These are phyloP conservation scores for Fusarium pseudoanthophilum DNA, from an alignment of 2,329 filamentous ascomycete genomes.

Conservation along the genomic window DNA sequence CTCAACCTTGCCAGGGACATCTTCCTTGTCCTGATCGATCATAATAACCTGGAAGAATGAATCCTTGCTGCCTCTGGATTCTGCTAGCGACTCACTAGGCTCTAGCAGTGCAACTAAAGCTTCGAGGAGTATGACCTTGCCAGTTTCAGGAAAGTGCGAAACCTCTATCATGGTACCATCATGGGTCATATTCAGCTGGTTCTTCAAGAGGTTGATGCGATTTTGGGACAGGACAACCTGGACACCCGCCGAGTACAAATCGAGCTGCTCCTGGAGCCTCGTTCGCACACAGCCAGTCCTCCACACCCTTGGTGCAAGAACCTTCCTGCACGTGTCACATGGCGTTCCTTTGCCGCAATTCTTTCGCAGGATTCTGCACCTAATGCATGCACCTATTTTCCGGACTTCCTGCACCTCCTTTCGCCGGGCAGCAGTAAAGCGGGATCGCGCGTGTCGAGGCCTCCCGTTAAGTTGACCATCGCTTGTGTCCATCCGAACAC, in stretches of 20 bases:
- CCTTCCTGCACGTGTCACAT: constrained; percentile 71
- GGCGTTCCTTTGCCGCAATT: constrained; percentile 72
- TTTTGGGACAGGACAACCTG: constrained; percentile 71
- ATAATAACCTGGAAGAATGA: constrained; percentile 59
- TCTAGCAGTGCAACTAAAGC: constrained; percentile 49
- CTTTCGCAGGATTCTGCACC: constrained; percentile 73
- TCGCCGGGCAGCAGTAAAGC: constrained; percentile 67
- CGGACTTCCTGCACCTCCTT: constrained; percentile 74
- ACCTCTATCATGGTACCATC: constrained; percentile 64
- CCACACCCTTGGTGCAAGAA: constrained; percentile 73
- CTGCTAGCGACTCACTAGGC: constrained; percentile 51
- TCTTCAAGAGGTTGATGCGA: constrained; percentile 66
- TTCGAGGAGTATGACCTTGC: constrained; percentile 55
- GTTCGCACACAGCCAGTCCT: constrained; percentile 71
- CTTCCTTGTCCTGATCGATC: constrained; percentile 70
- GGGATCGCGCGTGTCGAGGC: constrained; percentile 64
- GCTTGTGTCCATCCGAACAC: constrained; percentile 64
- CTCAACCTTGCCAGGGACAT: constrained; percentile 68
- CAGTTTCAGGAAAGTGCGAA: constrained; percentile 67
- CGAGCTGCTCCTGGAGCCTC: constrained; percentile 69
- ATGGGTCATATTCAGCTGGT: constrained; percentile 59
- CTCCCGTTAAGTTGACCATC: constrained; percentile 58
- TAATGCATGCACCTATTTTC: constrained; percentile 72
- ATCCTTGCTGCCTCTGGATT: constrained; percentile 49
- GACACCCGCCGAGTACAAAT: constrained; percentile 71